Evolutionary conservation across 2,329 filamentous ascomycete genomes (phyloP).

Genomic region (Ceratocystis diversiconidia): DNA sequence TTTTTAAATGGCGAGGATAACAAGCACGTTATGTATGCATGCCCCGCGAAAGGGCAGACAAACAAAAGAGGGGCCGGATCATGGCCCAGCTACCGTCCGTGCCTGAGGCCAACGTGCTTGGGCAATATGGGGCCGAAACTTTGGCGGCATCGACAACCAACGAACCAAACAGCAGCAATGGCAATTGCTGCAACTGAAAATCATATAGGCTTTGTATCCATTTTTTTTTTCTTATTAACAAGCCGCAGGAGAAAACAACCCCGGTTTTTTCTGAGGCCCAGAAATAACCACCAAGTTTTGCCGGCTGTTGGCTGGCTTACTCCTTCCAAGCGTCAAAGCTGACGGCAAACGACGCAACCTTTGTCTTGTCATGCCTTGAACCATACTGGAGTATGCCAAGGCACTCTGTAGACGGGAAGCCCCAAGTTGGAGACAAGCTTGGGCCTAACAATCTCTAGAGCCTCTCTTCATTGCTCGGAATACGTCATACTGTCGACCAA

Average conservation of each 20-base stretch:
- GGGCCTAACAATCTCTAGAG: background rate
- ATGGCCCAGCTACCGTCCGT: background rate
- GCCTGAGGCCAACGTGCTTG: background rate
- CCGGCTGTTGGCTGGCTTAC: background rate
- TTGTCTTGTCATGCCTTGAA: background rate
- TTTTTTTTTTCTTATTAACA: background rate
- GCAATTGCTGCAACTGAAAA: background rate
- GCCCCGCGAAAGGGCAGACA: background rate
- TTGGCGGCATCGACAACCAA: background rate
- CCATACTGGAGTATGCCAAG: background rate
- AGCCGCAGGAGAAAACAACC: too few relatives aligned
- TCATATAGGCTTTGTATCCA: background rate
- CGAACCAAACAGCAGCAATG: background rate
- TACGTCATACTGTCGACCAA: background rate
- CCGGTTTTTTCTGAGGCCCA: background rate
- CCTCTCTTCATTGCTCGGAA: background rate
- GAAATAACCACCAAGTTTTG: background rate
- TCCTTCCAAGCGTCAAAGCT: background rate
- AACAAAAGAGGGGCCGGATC: background rate
- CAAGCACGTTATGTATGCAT: background rate
- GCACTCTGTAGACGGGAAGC: background rate
- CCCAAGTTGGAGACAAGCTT: slow-evolving; percentile 2
- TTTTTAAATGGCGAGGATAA: background rate
- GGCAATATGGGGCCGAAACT: slow-evolving; percentile 4
- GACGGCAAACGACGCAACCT: background rate